A percentile compares a stretch with the other conserved stretches of the same genome.
These are phyloP conservation scores for Curvularia verruculosa DNA, from an alignment of 2,329 filamentous ascomycete genomes.

Conservation along the genomic window DNA sequence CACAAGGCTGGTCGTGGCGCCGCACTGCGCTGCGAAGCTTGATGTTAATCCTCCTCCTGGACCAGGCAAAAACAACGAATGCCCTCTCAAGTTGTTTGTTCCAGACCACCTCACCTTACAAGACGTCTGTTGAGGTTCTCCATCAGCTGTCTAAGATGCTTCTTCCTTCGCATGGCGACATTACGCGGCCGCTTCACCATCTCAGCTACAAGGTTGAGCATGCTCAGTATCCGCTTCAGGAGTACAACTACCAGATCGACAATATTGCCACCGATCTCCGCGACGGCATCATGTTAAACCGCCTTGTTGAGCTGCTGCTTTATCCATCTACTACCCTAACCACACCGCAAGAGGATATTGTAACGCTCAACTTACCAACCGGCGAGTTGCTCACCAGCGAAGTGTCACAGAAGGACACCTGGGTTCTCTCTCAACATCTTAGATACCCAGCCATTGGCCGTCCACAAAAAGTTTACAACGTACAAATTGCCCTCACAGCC, in stretches of 20 bases:
- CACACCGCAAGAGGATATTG: slow-evolving; percentile 46
- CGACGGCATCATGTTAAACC: slow-evolving; percentile 65
- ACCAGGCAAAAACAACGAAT: slow-evolving; percentile 56
- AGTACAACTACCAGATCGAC: slow-evolving; percentile 63
- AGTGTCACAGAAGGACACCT: slow-evolving; percentile 46
- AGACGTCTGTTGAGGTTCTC: slow-evolving; percentile 62
- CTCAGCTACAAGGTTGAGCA: slow-evolving; percentile 62
- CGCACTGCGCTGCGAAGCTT: slow-evolving; percentile 64
- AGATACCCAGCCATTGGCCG: slow-evolving; percentile 63
- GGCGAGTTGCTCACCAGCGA: slow-evolving; percentile 53
- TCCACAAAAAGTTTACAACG: slow-evolving; percentile 64
- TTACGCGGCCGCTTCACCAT: slow-evolving; percentile 61
- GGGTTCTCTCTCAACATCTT: slow-evolving; percentile 62
- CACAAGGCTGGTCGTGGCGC: slow-evolving; percentile 58
- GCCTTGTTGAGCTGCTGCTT: slow-evolving; percentile 64
- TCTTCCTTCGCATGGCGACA: slow-evolving; percentile 64
- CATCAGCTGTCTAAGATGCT: slow-evolving; percentile 60
- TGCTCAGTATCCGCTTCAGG: slow-evolving; percentile 63
- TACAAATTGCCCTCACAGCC: slow-evolving; percentile 62
- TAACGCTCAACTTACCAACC: slow-evolving; percentile 55
- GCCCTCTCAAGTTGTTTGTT: slow-evolving; percentile 57
- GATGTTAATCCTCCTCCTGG: slow-evolving; percentile 65
- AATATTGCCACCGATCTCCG: slow-evolving; percentile 68
- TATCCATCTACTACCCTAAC: slow-evolving; percentile 49
- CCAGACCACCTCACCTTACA: slow-evolving; percentile 57